Evolutionary conservation across 768 basidiomycete species (phyloP), one percentile per base, ranked within the genome.

Genomic region (Lanmaoa rubissima): DNA sequence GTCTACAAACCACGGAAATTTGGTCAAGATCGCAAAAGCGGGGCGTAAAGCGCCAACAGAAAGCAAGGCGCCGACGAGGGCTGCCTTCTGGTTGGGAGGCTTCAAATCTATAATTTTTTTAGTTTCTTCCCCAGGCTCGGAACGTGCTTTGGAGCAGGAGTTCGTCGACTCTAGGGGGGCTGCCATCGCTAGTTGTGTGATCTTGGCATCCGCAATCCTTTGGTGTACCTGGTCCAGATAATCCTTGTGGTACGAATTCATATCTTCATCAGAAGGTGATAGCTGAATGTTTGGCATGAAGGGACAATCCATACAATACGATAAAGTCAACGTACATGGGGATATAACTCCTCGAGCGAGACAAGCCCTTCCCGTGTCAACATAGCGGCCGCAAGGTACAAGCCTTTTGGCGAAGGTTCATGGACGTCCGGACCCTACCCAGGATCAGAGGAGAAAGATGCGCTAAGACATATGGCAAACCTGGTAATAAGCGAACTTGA

Each of bases 401-500:
- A 77, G 54, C 83, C 86, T 61, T 81, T 85, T 0, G 92, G 89
- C 0, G 83, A 79, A 6, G 73, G 57, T 61, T 94, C 90, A 28
- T 75, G 69, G 2, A 80, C 79, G 10, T 88, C 88, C 28, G 79
- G 69, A 17, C 77, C 75, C 86, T 90, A 58, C 6, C 5, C 38
- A 36, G 3, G 21, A 40, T 68, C 51, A 72, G 62, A 63, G 36
- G 38, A 48, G 40, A 52, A 44, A 54, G 19, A 43, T 40, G 40
- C 21, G 17, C 14, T 16, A 36, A 11, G 41, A 38, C n/a, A 28
- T 44, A 58, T 42, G 55, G 64, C 81, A 47, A 60, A 94, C 95
- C 75, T 95, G 88, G 72, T 96, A 95, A 69, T 88, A 86, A 10
- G 82, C 80, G 65, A 97, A 96, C 73, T 99, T 99, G 81, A 98